phyloP scores from a whole-genome alignment of 257 asterid genomes.

The Agastache rugosa region DNA sequence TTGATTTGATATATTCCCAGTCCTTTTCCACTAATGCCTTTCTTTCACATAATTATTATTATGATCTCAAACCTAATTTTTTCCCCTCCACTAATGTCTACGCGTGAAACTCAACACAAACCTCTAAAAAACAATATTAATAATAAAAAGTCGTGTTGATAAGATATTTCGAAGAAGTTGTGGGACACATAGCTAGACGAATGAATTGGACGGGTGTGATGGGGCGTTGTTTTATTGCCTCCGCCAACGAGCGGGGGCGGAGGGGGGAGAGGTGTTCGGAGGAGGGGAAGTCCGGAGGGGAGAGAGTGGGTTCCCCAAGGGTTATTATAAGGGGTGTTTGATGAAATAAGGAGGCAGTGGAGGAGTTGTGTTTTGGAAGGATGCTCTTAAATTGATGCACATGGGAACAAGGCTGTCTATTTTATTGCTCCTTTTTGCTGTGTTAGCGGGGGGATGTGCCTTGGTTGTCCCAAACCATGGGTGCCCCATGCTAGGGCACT shows the following conservation, averaged over 20 bases:
- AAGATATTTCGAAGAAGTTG: background rate
- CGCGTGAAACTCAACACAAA: background rate
- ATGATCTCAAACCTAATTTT: slow-evolving; percentile 35
- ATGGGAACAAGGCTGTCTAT: slow-evolving; percentile 80
- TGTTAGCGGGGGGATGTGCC: slow-evolving; percentile 66
- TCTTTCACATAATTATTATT: slow-evolving; percentile 33
- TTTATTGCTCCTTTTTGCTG: slow-evolving; percentile 58
- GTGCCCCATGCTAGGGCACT: slow-evolving; percentile 42
- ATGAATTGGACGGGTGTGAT: background rate
- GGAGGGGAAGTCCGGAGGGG: background rate
- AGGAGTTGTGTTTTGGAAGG: slow-evolving; percentile 72
- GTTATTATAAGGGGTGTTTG: background rate
- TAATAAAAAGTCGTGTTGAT: background rate
- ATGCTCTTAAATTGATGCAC: slow-evolving; percentile 73
- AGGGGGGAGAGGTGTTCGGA: slow-evolving; percentile 4
- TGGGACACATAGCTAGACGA: background rate
- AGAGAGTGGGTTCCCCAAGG: too few relatives aligned
- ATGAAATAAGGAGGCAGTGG: slow-evolving; percentile 37
- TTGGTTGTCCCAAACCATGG: slow-evolving; percentile 76
- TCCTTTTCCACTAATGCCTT: slow-evolving; percentile 41
- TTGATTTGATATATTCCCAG: slow-evolving; percentile 44
- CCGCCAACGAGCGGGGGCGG: background rate
- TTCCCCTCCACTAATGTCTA: slow-evolving; percentile 23
- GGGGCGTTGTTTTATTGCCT: background rate
- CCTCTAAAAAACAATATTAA: background rate